phyloP scores from a whole-genome alignment of 129 eudicot genomes.

The sunflower (Helianthus annuus) region DNA sequence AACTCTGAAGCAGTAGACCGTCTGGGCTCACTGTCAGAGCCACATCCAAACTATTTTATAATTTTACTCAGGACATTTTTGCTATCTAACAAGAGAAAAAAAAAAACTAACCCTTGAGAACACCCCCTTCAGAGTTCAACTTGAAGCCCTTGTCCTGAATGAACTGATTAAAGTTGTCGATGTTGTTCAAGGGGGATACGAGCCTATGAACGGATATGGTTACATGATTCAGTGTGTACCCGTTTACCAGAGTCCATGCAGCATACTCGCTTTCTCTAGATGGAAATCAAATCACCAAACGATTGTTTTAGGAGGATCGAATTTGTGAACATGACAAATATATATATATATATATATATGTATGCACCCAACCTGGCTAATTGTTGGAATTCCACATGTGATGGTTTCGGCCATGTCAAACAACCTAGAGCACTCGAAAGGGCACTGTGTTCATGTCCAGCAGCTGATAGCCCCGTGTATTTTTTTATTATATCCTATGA shows the following conservation, averaged over 20 bases:
- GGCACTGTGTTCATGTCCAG: slow-evolving; percentile 61
- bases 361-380: slow-evolving; percentile 62
- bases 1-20: slow-evolving; percentile 84
- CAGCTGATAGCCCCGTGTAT: slow-evolving; percentile 60
- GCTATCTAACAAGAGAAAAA: background rate
- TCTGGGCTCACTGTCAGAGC: slow-evolving; percentile 87
- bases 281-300: slow-evolving; percentile 1
- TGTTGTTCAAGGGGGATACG: slow-evolving; percentile 55
- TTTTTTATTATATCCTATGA: slow-evolving; percentile 72
- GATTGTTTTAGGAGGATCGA: background rate
- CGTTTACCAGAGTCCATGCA: slow-evolving; percentile 97
- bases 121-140: slow-evolving; percentile 94
- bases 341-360: no score
- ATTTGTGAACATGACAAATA: background rate
- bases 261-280: slow-evolving; percentile 96
- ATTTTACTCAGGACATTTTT: background rate
- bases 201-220: slow-evolving; percentile 87
- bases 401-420: slow-evolving; percentile 88
- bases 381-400: slow-evolving; percentile 64
- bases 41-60: background rate
- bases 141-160: slow-evolving; percentile 77
- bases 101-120: slow-evolving; percentile 61
- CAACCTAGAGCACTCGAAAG: slow-evolving; percentile 81
- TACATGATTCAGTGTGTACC: slow-evolving; percentile 81
- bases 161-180: slow-evolving; percentile 62